Percentiles rank a stretch among this genome's conserved stretches.
These are phyloP conservation scores for Pseudomonodictys pantanalensis DNA, from an alignment of 495 filamentous ascomycete genomes.

Conservation along the genomic window DNA sequence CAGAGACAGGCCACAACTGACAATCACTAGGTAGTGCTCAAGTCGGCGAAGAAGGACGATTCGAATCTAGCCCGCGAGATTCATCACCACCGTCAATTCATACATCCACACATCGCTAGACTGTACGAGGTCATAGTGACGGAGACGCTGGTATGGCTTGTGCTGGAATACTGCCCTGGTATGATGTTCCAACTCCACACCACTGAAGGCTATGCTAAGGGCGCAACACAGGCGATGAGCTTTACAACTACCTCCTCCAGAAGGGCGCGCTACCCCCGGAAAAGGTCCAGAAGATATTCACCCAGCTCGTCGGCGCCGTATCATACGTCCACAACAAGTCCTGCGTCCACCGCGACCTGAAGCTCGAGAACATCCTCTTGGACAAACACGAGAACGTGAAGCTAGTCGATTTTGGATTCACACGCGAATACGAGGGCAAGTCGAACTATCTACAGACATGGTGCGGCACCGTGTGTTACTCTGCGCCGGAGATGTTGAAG, in stretches of 20 bases:
- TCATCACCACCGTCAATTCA: conserved; percentile 95
- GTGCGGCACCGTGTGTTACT: conserved; percentile 96
- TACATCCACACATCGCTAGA: conserved; percentile 95
- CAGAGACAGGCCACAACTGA: background rate
- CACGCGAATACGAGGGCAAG: conserved; percentile 92
- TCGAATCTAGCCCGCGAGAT: conserved; percentile 94
- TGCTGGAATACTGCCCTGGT: conserved; percentile 96
- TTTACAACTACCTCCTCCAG: conserved; percentile 90
- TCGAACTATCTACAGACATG: conserved; percentile 95
- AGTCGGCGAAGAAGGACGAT: conserved; percentile 94
- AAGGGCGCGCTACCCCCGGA: conserved; percentile 80
- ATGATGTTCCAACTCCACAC: conserved; percentile 35
- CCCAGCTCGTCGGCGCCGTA: conserved; percentile 92
- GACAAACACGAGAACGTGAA: conserved; percentile 98
- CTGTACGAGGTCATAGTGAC: conserved; percentile 98
- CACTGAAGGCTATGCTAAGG: conserved; percentile 4
- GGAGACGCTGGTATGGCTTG: conserved; percentile 90
- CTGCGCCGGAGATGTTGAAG: conserved; percentile 96
- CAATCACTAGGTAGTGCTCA: conserved; percentile 78
- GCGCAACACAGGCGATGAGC: conserved; percentile 71
- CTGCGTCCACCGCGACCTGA: conserved; percentile 94
- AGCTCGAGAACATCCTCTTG: conserved; percentile 94
- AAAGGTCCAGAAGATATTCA: conserved; percentile 93
- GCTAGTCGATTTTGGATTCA: conserved; percentile 98
- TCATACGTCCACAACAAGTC: conserved; percentile 92